Percentiles rank a stretch among this genome's conserved stretches.
These are phyloP conservation scores for Scedosporium apiospermum DNA, from an alignment of 2,329 filamentous ascomycete genomes.

Conservation along the genomic window DNA sequence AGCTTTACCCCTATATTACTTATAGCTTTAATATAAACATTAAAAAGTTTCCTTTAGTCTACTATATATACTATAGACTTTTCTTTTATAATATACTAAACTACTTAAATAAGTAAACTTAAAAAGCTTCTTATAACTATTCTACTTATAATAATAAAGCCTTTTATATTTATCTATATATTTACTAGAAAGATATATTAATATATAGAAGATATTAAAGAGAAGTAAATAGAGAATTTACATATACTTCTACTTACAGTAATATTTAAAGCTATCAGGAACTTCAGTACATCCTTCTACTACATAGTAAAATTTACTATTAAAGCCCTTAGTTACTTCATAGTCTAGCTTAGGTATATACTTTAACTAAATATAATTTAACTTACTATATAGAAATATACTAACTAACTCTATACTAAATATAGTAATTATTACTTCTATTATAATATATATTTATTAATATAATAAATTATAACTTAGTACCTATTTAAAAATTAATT, in stretches of 20 bases:
- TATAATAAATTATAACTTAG: too few species aligned
- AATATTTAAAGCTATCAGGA: slow-evolving; percentile 60
- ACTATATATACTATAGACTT: slow-evolving; percentile 88
- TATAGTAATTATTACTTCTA: too few species aligned
- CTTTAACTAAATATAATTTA: too few species aligned
- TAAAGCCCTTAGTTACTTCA: too few species aligned
- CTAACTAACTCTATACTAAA: too few species aligned
- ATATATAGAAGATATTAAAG: neutral
- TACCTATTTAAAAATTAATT: too few species aligned
- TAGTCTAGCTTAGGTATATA: too few species aligned
- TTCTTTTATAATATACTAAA: slow-evolving; percentile 78
- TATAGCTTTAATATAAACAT: slow-evolving; percentile 80
- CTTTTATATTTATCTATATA: slow-evolving; percentile 98
- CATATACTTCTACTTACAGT: slow-evolving; percentile 89
- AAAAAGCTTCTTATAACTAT: slow-evolving; percentile 78
- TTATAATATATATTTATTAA: too few species aligned
- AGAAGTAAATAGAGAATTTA: neutral
- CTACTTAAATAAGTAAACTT: slow-evolving; percentile 95
- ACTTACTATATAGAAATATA: too few species aligned
- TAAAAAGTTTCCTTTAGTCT: slow-evolving; percentile 80
- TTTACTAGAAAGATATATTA: slow-evolving; percentile 50
- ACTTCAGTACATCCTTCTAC: slow-evolving; percentile 59
- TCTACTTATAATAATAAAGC: slow-evolving; percentile 75
- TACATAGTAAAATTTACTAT: too few species aligned
- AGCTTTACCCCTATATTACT: slow-evolving; percentile 76